Base-by-base conservation (phyloP, 1,284 basidiomycete genomes). In the Rhodotorula sp. region DNA sequence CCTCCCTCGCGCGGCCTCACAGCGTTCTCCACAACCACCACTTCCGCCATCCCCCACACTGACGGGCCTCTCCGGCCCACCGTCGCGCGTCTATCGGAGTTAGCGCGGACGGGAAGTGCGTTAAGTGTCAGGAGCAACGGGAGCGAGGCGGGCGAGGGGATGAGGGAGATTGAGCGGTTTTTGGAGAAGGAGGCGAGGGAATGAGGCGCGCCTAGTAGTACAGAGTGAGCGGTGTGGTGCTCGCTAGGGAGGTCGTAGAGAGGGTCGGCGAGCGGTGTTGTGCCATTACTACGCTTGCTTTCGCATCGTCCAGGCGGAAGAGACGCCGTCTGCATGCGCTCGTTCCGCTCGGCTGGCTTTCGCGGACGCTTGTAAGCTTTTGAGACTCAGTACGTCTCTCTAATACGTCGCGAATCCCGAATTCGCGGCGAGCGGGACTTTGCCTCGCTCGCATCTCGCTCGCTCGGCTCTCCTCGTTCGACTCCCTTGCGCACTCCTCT, bases 151-250 rank as follows among this genome's bases (percentile, higher is more conserved):
- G 59, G 18, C 11, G 50, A 40, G 18, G 50, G 16, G 15, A 30
- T 28, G 46, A 13, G 30, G 11, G 58, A 59, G 58, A 18, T n/a
- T 15, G 26, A n/a, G 24, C 7, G 53, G 30, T 55, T 62, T 30
- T 15, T 62, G 9, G 30, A 56, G 31, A 44, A 37, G 61, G 61
- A 62, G n/a, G 52, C 61, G 53, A 24, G 44, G 46, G 61, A 62
- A 5, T 62, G 18, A 47, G 18, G 30, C 16, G 7, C 11, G 54
- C 6, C 13, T 40, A 10, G n/a, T 13, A 4, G 24, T 8, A 4
- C n/a, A 8, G 20, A 31, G 7, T 24, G 34, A 56, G 24, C 5
- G 5, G 13, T 15, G 11, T 2, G 11, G 6, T 44, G 54, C 37
- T 37, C 7, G 26, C 13, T 26, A 16, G 18, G 7, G 26, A 34